phyloP scores from a whole-genome alignment of 2,329 filamentous ascomycete genomes.

The Aspergillus transmontanensis region DNA sequence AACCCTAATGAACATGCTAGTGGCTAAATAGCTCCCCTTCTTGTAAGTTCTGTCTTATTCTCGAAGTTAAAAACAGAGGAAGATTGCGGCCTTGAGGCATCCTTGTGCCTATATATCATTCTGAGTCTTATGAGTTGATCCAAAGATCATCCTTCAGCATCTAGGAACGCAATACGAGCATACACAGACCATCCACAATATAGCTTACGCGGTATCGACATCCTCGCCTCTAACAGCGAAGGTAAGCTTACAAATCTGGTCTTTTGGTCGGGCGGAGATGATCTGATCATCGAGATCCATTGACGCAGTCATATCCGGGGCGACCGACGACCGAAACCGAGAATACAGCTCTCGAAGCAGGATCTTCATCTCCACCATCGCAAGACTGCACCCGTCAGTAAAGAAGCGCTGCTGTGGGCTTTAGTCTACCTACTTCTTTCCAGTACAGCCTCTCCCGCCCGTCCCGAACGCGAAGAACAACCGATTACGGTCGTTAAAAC shows the following conservation, averaged over 20 bases:
- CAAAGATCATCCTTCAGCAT: not conserved
- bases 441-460: slow-evolving; percentile 63
- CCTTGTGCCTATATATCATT: no score
- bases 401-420: not conserved
- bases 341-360: slow-evolving; percentile 66
- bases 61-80: no score
- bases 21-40: no score
- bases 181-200: not conserved
- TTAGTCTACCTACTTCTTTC: slow-evolving; percentile 49
- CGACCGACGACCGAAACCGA: slow-evolving; percentile 53
- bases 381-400: slow-evolving; percentile 50
- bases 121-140: no score
- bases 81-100: no score
- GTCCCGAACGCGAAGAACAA: slow-evolving; percentile 68
- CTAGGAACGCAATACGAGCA: not conserved
- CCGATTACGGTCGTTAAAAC: slow-evolving; percentile 47
- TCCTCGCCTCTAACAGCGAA: slow-evolving; percentile 14
- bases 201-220: not conserved
- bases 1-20: no score
- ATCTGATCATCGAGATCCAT: slow-evolving; percentile 70
- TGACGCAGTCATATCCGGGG: slow-evolving; percentile 57
- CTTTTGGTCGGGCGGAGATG: slow-evolving; percentile 65
- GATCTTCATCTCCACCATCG: slow-evolving; percentile 69
- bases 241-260: slow-evolving; percentile 59
- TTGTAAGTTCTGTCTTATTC: no score